phyloP scores from a whole-genome alignment of 2,329 filamentous ascomycete genomes.

The Microsporum canis region DNA sequence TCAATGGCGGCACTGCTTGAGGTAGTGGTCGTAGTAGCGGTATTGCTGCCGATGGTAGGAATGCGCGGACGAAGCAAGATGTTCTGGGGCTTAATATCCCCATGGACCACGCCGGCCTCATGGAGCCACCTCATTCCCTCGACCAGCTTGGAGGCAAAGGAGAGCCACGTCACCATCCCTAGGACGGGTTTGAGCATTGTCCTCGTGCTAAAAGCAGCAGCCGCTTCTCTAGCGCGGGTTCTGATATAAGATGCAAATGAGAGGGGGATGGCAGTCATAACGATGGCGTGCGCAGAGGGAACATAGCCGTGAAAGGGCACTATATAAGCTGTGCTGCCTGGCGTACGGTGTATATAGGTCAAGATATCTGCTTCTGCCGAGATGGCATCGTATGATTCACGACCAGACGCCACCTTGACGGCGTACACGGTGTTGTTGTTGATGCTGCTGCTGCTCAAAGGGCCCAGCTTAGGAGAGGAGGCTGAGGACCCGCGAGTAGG shows the following conservation, averaged over 20 bases:
- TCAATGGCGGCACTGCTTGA: background rate
- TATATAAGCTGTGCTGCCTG: slow-evolving; percentile 27
- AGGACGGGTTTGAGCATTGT: slow-evolving; percentile 39
- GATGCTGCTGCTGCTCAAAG: background rate
- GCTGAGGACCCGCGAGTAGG: slow-evolving; percentile 21
- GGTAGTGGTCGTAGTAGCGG: background rate
- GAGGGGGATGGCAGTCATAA: slow-evolving; percentile 36
- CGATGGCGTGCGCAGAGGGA: slow-evolving; percentile 27
- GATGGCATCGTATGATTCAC: slow-evolving; percentile 32
- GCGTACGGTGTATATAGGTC: slow-evolving; percentile 27
- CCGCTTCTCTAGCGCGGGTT: slow-evolving; percentile 22
- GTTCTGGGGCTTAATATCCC: slow-evolving; percentile 40
- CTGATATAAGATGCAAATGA: slow-evolving; percentile 34
- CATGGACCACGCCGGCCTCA: slow-evolving; percentile 33
- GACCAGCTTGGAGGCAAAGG: slow-evolving; percentile 32
- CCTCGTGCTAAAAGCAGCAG: slow-evolving; percentile 26
- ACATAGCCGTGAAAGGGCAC: slow-evolving; percentile 38
- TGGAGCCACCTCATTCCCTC: slow-evolving; percentile 36
- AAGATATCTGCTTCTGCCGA: slow-evolving; percentile 34
- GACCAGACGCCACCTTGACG: slow-evolving; percentile 34
- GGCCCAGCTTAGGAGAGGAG: slow-evolving; percentile 9
- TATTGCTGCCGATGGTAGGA: background rate
- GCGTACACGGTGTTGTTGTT: slow-evolving; percentile 25
- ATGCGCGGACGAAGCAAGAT: slow-evolving; percentile 27
- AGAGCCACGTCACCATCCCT: slow-evolving; percentile 30